These are phyloP conservation scores for Linnemannia hyalina DNA, from an alignment of 192 early-diverging fungal species.

Conservation along the genomic window DNA sequence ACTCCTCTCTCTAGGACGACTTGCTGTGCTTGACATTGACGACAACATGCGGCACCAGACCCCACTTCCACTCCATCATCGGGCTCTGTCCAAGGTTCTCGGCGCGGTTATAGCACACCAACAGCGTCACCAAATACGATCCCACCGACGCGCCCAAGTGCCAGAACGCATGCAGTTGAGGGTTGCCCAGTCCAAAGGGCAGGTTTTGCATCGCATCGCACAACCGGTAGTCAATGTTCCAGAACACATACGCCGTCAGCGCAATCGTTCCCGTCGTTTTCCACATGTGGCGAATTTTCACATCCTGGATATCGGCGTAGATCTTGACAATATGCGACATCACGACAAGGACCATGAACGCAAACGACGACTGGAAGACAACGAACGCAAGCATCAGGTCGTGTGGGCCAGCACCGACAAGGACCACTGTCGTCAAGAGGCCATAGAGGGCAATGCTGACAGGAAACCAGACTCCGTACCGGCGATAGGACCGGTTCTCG, in stretches of 20 bases:
- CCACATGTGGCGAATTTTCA: conserved; percentile 17
- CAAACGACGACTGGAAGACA: conserved; percentile 46
- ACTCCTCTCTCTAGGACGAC: no score
- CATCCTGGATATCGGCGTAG: conserved; percentile 22
- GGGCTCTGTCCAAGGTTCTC: conserved; percentile 38
- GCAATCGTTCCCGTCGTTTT: not conserved
- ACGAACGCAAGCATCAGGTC: conserved; percentile 46
- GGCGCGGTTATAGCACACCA: conserved; percentile 37
- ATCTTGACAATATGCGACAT: conserved; percentile 44
- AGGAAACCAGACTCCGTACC: conserved; percentile 54
- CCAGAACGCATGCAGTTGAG: conserved; percentile 46
- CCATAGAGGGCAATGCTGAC: conserved; percentile 49
- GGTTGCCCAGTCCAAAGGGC: conserved; percentile 38
- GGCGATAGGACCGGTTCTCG: conserved; percentile 42
- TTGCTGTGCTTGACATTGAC: conserved; percentile 28
- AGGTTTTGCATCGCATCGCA: conserved; percentile 41
- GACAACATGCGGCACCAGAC: conserved; percentile 34
- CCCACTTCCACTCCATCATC: conserved; percentile 32
- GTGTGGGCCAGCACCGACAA: conserved; percentile 37
- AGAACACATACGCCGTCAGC: conserved; percentile 24
- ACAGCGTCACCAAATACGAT: conserved; percentile 33
- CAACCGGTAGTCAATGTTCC: conserved; percentile 48
- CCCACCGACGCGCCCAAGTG: conserved; percentile 35
- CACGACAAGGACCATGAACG: conserved; percentile 29
- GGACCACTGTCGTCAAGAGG: conserved; percentile 34